Conservation (phyloP, 192 early-diverging fungal species). For the Fimicolochytrium jonesii region DNA sequence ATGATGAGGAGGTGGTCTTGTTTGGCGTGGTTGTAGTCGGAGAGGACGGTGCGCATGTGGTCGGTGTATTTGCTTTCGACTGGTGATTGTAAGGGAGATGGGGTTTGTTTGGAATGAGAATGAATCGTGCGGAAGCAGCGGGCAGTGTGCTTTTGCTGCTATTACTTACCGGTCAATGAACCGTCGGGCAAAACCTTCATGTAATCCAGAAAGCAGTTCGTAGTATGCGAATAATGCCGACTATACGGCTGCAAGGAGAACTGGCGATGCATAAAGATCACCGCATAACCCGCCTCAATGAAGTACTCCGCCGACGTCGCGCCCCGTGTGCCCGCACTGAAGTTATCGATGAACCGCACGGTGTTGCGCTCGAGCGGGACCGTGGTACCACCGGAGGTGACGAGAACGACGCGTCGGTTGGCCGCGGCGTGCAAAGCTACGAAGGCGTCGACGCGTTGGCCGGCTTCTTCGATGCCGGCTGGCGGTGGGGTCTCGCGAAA, state of each 20-base stretch:
- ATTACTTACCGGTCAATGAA: constrained; percentile 49
- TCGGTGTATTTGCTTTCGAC: constrained; percentile 52
- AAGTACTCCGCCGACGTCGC: constrained; percentile 91
- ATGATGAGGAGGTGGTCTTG: constrained; percentile 63
- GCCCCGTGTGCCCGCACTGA: constrained; percentile 92
- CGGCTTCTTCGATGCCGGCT: constrained; percentile 53
- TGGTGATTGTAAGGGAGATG: too few relatives aligned
- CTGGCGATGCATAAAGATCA: constrained; percentile 94
- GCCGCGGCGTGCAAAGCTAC: constrained; percentile 21
- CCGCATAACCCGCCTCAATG: constrained; percentile 85
- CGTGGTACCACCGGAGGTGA: constrained; percentile 92
- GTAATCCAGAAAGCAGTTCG: constrained; percentile 77
- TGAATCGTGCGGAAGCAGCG: neutral
- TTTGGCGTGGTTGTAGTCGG: constrained; percentile 65
- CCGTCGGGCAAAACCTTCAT: constrained; percentile 61
- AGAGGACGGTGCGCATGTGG: constrained; percentile 61
- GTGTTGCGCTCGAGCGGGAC: constrained; percentile 94
- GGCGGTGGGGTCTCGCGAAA: constrained; percentile 71
- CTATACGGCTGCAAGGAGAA: constrained; percentile 88
- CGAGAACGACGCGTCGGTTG: constrained; percentile 71
- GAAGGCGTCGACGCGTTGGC: constrained; percentile 48
- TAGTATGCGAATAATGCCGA: constrained; percentile 81
- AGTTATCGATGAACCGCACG: constrained; percentile 99
- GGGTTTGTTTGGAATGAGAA: too few relatives aligned
- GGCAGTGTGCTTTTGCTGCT: neutral